These are phyloP conservation scores for Thyridium curvatum DNA, from an alignment of 2,329 filamentous ascomycete species.

Conservation along the genomic window DNA sequence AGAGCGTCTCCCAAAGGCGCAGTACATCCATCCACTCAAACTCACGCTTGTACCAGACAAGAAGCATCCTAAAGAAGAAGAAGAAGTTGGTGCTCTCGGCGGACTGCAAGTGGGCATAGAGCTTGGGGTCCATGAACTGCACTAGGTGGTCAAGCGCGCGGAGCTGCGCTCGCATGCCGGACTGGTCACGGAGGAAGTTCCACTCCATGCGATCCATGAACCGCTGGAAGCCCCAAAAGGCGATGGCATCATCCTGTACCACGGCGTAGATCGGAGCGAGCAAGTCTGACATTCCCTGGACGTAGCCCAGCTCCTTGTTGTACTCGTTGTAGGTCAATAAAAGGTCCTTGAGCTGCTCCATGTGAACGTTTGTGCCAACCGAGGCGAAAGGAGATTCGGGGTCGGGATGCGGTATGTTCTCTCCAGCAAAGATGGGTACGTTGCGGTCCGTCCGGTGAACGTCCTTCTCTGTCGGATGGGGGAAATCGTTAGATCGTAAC, in stretches of 20 bases:
- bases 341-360: slow-evolving; percentile 99
- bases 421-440: slow-evolving; percentile 90
- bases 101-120: slow-evolving; percentile 83
- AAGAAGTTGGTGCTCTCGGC: slow-evolving; percentile 98
- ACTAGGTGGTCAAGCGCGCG: slow-evolving; percentile 89
- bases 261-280: slow-evolving; percentile 95
- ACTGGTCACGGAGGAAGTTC: slow-evolving; percentile 93
- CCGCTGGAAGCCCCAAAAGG: slow-evolving; percentile 91
- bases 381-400: slow-evolving; percentile 92
- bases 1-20: slow-evolving; percentile 84
- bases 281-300: slow-evolving; percentile 97
- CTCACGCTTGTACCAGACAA: slow-evolving; percentile 98
- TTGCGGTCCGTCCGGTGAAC: slow-evolving; percentile 95
- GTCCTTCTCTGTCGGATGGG: slow-evolving; percentile 71
- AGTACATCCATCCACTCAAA: slow-evolving; percentile 86
- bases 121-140: slow-evolving; percentile 90
- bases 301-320: slow-evolving; percentile 91
- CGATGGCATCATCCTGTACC: slow-evolving; percentile 92
- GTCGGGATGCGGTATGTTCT: slow-evolving; percentile 94
- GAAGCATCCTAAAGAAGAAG: slow-evolving; percentile 98
- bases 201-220: slow-evolving; percentile 99
- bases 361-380: slow-evolving; percentile 88
- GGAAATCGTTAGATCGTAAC: neutral
- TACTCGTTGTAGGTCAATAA: slow-evolving; percentile 97
- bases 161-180: slow-evolving; percentile 90